Conservation (phyloP, 768 basidiomycete species). For the Boletus tomentosulus region DNA sequence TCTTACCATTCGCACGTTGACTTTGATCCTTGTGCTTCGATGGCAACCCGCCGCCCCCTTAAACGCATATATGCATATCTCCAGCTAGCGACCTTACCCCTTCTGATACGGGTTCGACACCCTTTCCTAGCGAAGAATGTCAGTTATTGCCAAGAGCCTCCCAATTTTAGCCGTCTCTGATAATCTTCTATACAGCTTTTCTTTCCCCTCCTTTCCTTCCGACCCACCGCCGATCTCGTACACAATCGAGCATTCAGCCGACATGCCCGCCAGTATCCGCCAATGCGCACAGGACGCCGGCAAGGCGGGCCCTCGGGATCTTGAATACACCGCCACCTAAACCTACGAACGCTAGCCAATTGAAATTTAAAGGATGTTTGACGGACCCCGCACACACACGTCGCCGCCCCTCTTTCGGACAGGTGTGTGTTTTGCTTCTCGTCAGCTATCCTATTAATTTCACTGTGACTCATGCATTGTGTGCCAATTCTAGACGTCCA, state of each 20-base stretch:
- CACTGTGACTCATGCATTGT: slow-evolving; percentile 12
- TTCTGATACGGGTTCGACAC: slow-evolving; percentile 47
- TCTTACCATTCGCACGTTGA: background rate
- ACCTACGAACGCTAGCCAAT: slow-evolving; percentile 46
- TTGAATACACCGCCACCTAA: slow-evolving; percentile 66
- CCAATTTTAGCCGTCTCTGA: slow-evolving; percentile 19
- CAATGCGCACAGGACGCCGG: slow-evolving; percentile 29
- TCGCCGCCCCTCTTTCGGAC: slow-evolving; percentile 37
- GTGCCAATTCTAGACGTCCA: slow-evolving; percentile 36
- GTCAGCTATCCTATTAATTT: slow-evolving; percentile 9
- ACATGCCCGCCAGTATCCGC: slow-evolving; percentile 26
- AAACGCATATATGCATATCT: slow-evolving; percentile 37
- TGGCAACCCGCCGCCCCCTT: slow-evolving; percentile 1
- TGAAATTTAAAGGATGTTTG: slow-evolving; percentile 64
- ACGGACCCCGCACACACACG: slow-evolving; percentile 64
- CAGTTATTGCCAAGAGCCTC: slow-evolving; percentile 17
- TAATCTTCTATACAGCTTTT: slow-evolving; percentile 37
- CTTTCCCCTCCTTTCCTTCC: slow-evolving; percentile 58
- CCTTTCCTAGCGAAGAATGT: slow-evolving; percentile 51
- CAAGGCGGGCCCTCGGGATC: slow-evolving; percentile 34
- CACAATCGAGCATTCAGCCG: slow-evolving; percentile 50
- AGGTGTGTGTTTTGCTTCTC: slow-evolving; percentile 30
- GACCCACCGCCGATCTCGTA: slow-evolving; percentile 51
- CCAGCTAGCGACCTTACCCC: slow-evolving; percentile 49
- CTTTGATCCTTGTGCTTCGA: slow-evolving; percentile 8